Base-by-base conservation (phyloP, 495 filamentous ascomycete genomes). In the Lindgomyces ingoldianus region DNA sequence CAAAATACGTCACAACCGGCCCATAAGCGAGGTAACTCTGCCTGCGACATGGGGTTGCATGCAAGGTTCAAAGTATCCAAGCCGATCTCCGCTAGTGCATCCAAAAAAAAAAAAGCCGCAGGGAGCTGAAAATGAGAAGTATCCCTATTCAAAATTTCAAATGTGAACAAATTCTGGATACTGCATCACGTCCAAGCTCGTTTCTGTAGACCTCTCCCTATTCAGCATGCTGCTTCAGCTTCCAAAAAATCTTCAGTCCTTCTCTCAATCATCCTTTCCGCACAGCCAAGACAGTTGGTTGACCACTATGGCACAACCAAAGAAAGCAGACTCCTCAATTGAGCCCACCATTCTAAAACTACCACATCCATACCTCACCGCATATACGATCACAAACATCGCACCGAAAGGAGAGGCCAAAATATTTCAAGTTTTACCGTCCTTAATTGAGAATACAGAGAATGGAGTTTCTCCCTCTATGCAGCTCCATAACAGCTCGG, bases 331-430 rank as follows among this genome's bases (percentile, higher is more conserved):
- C 22, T 18, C 41, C 45, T 10, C 49, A 26, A 10, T 47, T 44
- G 25, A 52, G 11, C 54, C 66, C 24, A 41, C 60, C 26, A 30
- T 65, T 19, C 25, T 69, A 19, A 65, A 60, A 36, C 39, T 70
- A 3, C 68, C 68, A 1, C 68, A 70, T 61, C 68, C 68, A 42
- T 67, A 70, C 33, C 64, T 70, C 42, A 70, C 68, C 4, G 49
- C 52, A 12, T 70, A 70, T 39, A 21, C 12, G 12, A 55, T 70
- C n/a, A 57, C 18, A 33, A 60, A 66, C 22, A 11, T 25, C 29
- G 55, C 49, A 18, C 10, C 48, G 29, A 36, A 55, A 3, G 41
- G 52, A 21, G 16, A 50, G 14, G 48, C 57, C 18, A 48, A 12
- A 11, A 50, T 0, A 16, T 62, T 63, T 30, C 33, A 30, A 4